These are phyloP conservation scores for Hibiscus mutabilis DNA, from an alignment of 345 rosid species.

Conservation along the genomic window DNA sequence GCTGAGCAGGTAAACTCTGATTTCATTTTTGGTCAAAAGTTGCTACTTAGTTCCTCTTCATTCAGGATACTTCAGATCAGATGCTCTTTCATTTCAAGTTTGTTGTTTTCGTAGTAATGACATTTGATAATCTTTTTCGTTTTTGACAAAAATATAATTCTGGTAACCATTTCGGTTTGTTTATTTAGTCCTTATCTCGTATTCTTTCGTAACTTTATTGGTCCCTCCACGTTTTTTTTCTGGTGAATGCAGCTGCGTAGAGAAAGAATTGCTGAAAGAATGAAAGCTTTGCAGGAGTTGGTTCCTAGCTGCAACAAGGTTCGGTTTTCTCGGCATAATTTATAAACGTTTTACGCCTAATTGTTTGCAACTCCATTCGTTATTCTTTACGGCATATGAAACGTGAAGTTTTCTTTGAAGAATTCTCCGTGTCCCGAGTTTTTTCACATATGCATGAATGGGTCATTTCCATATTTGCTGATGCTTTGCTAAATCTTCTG, in stretches of 20 bases:
- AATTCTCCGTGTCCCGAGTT: no score
- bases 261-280: constrained; percentile 66
- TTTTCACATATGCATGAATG: no score
- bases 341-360: not conserved
- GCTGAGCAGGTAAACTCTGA: constrained; percentile 54
- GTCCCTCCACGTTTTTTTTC: not conserved
- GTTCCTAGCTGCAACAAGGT: constrained; percentile 80
- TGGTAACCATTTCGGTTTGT: no score
- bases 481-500: constrained; percentile 12
- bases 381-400: no score
- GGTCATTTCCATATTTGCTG: no score
- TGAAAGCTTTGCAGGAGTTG: constrained; percentile 68
- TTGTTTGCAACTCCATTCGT: no score
- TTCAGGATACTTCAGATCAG: not conserved
- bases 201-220: not conserved
- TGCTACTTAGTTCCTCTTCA: not conserved
- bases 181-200: no score
- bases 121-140: not conserved
- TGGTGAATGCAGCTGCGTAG: constrained; percentile 48
- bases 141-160: no score
- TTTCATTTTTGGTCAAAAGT: not conserved
- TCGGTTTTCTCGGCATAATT: not conserved
- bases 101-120: no score
- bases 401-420: no score
- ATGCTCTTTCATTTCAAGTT: not conserved